Conservation (phyloP, 2,329 filamentous ascomycete genomes). For the Stagonosporopsis rhizophila region DNA sequence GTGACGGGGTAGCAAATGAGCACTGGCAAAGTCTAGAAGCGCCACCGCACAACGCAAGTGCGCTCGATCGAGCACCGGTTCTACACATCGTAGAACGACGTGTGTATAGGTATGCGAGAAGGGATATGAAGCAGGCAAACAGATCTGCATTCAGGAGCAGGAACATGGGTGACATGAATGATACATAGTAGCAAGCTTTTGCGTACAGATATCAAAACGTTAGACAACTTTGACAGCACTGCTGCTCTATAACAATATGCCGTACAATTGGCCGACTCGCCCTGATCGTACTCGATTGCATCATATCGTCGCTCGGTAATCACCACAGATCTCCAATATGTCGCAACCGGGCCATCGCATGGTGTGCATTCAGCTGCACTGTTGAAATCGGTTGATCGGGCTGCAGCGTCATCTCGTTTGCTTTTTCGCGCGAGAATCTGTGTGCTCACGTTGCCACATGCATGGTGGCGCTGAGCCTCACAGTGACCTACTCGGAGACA, state of each 20-base stretch:
- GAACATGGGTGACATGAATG: neutral
- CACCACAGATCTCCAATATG: neutral
- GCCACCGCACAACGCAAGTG: neutral
- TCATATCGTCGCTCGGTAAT: neutral
- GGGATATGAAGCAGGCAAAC: neutral
- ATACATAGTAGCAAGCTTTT: neutral
- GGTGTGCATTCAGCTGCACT: neutral
- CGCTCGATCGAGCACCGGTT: neutral
- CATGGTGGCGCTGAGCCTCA: constrained; percentile 25
- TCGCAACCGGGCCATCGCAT: neutral
- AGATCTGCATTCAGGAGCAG: neutral
- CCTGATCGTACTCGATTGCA: neutral
- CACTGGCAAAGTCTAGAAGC: neutral
- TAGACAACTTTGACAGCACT: neutral
- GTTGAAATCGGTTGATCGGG: neutral
- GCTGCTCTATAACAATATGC: neutral
- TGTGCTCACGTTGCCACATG: constrained; percentile 12
- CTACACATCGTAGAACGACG: neutral
- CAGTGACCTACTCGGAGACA: neutral
- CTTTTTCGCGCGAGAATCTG: constrained; percentile 22
- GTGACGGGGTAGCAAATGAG: neutral
- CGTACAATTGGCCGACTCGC: neutral
- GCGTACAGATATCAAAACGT: neutral
- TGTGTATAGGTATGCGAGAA: neutral
- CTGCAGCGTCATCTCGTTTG: constrained; percentile 1